Base-by-base conservation (phyloP, 257 asterid species). In the Nemophila menziesii region DNA sequence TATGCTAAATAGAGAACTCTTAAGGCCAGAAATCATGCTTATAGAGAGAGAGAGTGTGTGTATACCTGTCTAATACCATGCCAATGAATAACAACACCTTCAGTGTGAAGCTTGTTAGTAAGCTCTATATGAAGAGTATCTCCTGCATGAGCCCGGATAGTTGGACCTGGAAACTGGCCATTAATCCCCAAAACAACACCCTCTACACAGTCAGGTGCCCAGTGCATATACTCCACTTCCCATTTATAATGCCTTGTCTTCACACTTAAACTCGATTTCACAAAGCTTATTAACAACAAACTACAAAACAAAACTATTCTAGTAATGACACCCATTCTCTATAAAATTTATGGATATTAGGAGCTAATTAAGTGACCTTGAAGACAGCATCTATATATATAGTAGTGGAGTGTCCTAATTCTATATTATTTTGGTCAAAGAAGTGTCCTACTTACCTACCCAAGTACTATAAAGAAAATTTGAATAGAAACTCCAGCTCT, bases 1-100 rank as follows among this genome's bases (percentile, higher is more conserved):
- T n/a, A n/a, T n/a, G n/a, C n/a, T n/a, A n/a, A n/a, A n/a, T n/a
- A n/a, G n/a, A n/a, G n/a, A n/a, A n/a, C n/a, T n/a, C n/a, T n/a
- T n/a, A n/a, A n/a, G n/a, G n/a, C n/a, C n/a, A n/a, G n/a, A 39
- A 13, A 17, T 14, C 52, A 26, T 5, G 36, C n/a, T 2, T 10
- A 29, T 10, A 7, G 36, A 29, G 36, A 2, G 9, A 7, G 8
- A 29, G 36, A 4, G 5, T 26, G 33, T 10, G 12, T 13, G 5
- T 1, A 11, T 5, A 84, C 93, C 87, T 85, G 95, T 69, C 80
- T 39, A 20, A 85, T 75, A 20, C 95, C 95, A 63, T 85, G 95
- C 93, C 94, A 86, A 49, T 82, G 96, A 56, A 82, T 82, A 42
- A 71, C 86, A 42, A 72, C 63, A 3, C 86, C 94, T 64, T 86